These are phyloP conservation scores for Microthyrium microscopicum DNA, from an alignment of 2,329 filamentous ascomycete genomes.

Conservation along the genomic window DNA sequence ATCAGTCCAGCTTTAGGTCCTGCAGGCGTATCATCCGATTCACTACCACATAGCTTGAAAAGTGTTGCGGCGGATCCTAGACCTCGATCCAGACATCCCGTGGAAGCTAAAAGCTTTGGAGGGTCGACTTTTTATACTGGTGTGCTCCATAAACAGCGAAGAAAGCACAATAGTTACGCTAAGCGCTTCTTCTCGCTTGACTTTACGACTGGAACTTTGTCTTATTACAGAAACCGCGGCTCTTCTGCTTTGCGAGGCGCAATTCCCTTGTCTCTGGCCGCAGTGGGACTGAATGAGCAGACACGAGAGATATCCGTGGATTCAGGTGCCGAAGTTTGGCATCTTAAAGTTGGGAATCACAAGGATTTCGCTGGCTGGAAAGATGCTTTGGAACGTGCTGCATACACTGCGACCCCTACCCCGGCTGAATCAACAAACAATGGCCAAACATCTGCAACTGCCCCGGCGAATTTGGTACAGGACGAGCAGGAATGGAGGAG, in stretches of 20 bases:
- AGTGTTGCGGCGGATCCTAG: conserved; percentile 21
- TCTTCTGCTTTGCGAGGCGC: conserved; percentile 84
- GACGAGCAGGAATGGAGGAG: conserved; percentile 78
- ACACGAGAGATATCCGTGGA: conserved; percentile 89
- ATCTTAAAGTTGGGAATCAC: conserved; percentile 65
- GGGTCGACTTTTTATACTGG: conserved; percentile 58
- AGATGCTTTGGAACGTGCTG: conserved; percentile 66
- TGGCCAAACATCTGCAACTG: background rate
- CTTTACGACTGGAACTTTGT: conserved; percentile 82
- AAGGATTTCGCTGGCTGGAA: conserved; percentile 85
- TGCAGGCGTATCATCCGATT: conserved; percentile 34
- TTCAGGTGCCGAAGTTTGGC: conserved; percentile 94
- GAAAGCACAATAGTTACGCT: conserved; percentile 90
- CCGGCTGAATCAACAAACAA: conserved; percentile 10
- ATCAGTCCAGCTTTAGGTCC: conserved; percentile 25
- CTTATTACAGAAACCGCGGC: conserved; percentile 90
- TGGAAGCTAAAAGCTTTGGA: conserved; percentile 14
- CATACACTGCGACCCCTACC: conserved; percentile 29
- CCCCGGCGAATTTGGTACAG: conserved; percentile 19
- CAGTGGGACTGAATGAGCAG: conserved; percentile 75
- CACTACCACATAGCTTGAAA: conserved; percentile 21
- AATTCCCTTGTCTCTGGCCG: conserved; percentile 80
- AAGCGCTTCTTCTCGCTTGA: conserved; percentile 91
- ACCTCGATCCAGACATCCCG: conserved; percentile 21
- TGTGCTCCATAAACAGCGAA: conserved; percentile 69